Evolutionary conservation across 805 yeast genomes (phyloP).

Genomic region (Hanseniaspora vineae): DNA sequence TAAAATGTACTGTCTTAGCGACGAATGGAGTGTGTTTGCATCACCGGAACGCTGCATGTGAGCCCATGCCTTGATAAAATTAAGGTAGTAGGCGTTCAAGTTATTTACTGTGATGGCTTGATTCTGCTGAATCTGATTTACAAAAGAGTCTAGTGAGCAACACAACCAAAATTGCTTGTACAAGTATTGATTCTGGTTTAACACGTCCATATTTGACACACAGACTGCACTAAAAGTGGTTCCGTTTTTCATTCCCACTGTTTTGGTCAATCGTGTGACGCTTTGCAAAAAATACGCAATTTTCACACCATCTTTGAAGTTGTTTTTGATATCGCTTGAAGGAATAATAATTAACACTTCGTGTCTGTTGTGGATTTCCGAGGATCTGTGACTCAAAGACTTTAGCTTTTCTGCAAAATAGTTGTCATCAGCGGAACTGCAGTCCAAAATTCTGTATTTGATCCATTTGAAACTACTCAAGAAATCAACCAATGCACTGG

Average conservation of each 20-base stretch:
- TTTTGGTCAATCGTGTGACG: not conserved
- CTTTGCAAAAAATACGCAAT: not conserved
- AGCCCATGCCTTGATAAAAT: not conserved
- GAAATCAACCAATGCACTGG: not conserved
- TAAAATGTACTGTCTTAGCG: conserved; percentile 40
- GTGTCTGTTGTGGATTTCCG: not conserved
- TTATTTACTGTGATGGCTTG: not conserved
- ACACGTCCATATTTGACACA: conserved; percentile 1
- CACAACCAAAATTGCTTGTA: conserved; percentile 4
- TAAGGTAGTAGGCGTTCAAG: not conserved
- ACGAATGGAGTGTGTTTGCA: conserved; percentile 25
- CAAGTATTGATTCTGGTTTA: conserved; percentile 2
- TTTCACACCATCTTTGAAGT: not conserved
- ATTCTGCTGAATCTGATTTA: not conserved
- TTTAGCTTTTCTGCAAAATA: not conserved
- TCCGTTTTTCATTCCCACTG: not conserved
- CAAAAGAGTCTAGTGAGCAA: not conserved
- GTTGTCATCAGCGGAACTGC: not conserved
- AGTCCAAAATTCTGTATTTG: not conserved
- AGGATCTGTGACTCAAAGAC: not conserved
- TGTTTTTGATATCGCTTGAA: not conserved
- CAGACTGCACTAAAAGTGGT: not conserved
- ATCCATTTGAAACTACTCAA: not conserved
- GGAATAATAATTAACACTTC: not conserved
- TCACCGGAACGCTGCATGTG: not conserved